Percentiles rank a stretch among this genome's conserved stretches.
phyloP scores from a whole-genome alignment of 257 asterid genomes.

The Paulownia fortunei region DNA sequence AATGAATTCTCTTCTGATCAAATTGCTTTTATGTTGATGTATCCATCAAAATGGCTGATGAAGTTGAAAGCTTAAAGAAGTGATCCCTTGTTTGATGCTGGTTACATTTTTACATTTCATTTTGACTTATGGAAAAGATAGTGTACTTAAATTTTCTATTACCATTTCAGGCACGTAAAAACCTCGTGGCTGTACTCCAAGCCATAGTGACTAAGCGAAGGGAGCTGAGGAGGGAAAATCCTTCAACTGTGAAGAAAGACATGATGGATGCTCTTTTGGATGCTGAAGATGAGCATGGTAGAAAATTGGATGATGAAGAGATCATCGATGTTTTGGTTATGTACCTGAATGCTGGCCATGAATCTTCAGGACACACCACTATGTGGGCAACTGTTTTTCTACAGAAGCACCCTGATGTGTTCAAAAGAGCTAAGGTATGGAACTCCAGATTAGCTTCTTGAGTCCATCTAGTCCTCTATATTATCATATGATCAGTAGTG shows the following conservation, averaged over 20 bases:
- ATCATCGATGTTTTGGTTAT: conserved; percentile 78
- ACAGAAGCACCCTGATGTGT: conserved; percentile 63
- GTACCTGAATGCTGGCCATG: conserved; percentile 97
- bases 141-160: background rate
- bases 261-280: conserved; percentile 82
- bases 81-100: no score
- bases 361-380: conserved; percentile 81
- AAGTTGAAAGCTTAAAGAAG: no score
- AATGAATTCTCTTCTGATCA: no score
- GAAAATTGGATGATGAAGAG: conserved; percentile 67
- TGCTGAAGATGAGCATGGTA: conserved; percentile 69
- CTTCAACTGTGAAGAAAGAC: conserved; percentile 45
- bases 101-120: background rate
- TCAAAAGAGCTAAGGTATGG: conserved; percentile 72
- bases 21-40: no score
- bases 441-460: background rate
- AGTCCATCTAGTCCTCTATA: no score
- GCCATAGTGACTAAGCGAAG: conserved; percentile 59
- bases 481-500: background rate
- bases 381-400: conserved; percentile 85
- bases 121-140: background rate
- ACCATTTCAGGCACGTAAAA: conserved; percentile 69
- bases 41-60: no score
- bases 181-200: conserved; percentile 60
- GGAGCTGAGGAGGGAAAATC: conserved; percentile 35